phyloP scores from a whole-genome alignment of 2,329 filamentous ascomycete species.

The Fusarium veterinarium region DNA sequence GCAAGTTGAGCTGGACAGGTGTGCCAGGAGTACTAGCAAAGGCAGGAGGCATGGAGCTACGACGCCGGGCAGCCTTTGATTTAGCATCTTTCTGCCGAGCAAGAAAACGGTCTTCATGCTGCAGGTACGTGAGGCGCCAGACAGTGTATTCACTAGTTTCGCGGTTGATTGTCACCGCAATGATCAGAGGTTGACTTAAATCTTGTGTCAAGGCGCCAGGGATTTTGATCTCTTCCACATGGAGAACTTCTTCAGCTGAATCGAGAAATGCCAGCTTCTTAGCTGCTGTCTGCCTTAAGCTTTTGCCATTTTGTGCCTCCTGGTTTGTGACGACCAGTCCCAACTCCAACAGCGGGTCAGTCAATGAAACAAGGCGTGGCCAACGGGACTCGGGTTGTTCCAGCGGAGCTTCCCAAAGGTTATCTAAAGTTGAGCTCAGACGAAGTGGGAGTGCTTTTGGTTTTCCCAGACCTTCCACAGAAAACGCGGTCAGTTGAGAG shows the following conservation, averaged over 20 bases:
- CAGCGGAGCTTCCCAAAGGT: constrained; percentile 66
- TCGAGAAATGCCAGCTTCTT: constrained; percentile 71
- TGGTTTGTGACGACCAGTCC: constrained; percentile 79
- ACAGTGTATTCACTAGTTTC: constrained; percentile 82
- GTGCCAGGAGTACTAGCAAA: constrained; percentile 81
- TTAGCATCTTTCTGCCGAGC: constrained; percentile 59
- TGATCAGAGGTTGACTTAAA: constrained; percentile 66
- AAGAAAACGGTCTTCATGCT: constrained; percentile 70
- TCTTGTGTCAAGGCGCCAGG: constrained; percentile 54
- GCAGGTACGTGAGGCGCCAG: constrained; percentile 84
- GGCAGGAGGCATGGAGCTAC: constrained; percentile 74
- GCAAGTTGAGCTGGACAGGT: constrained; percentile 74
- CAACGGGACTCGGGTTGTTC: constrained; percentile 69
- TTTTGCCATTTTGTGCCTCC: constrained; percentile 52
- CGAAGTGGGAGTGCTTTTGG: constrained; percentile 65
- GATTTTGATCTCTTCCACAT: constrained; percentile 77
- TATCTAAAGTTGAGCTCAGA: constrained; percentile 65
- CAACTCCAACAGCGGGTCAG: constrained; percentile 86
- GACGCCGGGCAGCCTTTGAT: constrained; percentile 61
- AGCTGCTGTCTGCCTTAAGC: constrained; percentile 48
- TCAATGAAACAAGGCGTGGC: constrained; percentile 84
- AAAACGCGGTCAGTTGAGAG: constrained; percentile 65
- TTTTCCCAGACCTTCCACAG: constrained; percentile 66
- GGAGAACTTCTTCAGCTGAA: constrained; percentile 83
- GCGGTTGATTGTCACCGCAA: constrained; percentile 85